Conservation (phyloP, 179 eudicot genomes). For the Beta lomatogona region DNA sequence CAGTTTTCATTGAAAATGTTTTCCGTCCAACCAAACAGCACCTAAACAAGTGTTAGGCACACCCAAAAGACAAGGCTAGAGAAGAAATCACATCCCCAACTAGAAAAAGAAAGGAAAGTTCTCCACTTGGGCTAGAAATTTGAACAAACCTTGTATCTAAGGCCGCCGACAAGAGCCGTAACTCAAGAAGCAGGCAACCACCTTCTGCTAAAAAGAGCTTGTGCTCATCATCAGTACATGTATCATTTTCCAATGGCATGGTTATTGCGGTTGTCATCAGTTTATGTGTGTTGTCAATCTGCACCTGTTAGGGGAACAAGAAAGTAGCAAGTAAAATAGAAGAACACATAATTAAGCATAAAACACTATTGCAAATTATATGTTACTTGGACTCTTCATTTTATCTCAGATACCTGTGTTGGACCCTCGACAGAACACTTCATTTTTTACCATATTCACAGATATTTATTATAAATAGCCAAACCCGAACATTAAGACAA, state of each 20-base stretch:
- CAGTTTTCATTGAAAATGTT: too few species aligned
- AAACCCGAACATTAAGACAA: too few species aligned
- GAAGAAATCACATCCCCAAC: too few species aligned
- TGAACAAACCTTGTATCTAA: conserved; percentile 32
- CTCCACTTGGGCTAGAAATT: neutral
- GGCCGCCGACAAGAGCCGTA: conserved; percentile 31
- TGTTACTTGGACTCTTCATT: too few species aligned
- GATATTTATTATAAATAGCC: too few species aligned
- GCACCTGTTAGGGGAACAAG: conserved; percentile 15
- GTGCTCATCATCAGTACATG: conserved; percentile 11
- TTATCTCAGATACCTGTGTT: too few species aligned
- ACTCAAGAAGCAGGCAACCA: conserved; percentile 36
- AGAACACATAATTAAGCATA: neutral
- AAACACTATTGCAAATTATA: neutral
- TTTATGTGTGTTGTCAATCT: conserved; percentile 27
- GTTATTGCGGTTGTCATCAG: conserved; percentile 14
- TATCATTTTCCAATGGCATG: conserved; percentile 2
- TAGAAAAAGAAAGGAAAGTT: too few species aligned
- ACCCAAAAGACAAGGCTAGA: too few species aligned
- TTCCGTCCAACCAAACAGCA: too few species aligned
- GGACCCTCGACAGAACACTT: too few species aligned
- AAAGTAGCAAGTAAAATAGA: neutral
- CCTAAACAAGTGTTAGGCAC: too few species aligned
- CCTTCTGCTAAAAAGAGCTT: conserved; percentile 14
- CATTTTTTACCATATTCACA: too few species aligned